These are phyloP conservation scores for Botrytis hyacinthi DNA, from an alignment of 2,329 filamentous ascomycete species.

Conservation along the genomic window DNA sequence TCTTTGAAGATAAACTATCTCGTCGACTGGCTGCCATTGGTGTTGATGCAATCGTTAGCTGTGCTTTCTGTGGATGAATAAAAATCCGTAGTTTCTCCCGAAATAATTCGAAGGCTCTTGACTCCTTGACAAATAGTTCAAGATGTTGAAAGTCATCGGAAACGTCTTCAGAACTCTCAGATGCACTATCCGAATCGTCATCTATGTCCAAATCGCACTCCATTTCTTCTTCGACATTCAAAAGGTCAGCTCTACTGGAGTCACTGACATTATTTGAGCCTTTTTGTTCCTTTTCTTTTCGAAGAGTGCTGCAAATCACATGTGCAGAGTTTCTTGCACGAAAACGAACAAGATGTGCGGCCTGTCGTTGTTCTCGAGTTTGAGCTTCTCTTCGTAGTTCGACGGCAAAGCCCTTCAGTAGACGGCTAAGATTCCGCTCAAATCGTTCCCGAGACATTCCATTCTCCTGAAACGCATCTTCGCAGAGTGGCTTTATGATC, in stretches of 20 bases:
- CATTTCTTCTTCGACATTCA: background rate
- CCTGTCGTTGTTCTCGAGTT: slow-evolving; percentile 19
- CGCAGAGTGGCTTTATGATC: slow-evolving; percentile 14
- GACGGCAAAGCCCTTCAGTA: slow-evolving; percentile 22
- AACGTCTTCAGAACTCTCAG: slow-evolving; percentile 8
- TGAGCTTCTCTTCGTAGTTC: slow-evolving; percentile 22
- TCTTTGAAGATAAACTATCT: background rate
- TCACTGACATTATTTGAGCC: background rate
- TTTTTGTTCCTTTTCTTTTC: background rate
- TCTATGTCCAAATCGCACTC: background rate
- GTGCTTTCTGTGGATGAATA: slow-evolving; percentile 8
- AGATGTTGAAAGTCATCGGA: slow-evolving; percentile 14
- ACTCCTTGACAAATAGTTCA: slow-evolving; percentile 24
- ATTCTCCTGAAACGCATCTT: slow-evolving; percentile 4
- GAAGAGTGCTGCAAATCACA: slow-evolving; percentile 23
- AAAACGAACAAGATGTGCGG: slow-evolving; percentile 22
- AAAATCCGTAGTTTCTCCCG: slow-evolving; percentile 19
- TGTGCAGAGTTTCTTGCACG: slow-evolving; percentile 26
- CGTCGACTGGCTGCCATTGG: background rate
- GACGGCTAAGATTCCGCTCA: slow-evolving; percentile 23
- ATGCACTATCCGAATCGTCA: slow-evolving; percentile 2
- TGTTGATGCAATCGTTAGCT: background rate
- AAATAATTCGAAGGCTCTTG: slow-evolving; percentile 15
- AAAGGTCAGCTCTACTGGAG: background rate
- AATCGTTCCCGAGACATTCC: slow-evolving; percentile 20